Base-by-base conservation (phyloP, 78 protist genomes). In the Dictyostelium intermedium region DNA sequence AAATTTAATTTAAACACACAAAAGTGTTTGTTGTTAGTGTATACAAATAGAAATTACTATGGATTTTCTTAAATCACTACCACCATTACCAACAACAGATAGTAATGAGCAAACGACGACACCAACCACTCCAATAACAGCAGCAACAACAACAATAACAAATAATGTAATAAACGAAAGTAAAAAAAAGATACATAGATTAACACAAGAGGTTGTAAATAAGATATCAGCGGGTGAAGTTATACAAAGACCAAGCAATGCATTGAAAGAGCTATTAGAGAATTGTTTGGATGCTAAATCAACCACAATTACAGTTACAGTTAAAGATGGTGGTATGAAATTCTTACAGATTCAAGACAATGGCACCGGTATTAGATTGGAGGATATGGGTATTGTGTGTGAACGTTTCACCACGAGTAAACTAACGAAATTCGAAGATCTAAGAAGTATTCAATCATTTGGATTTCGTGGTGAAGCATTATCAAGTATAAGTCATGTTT, bases 381-480 rank as follows among this genome's bases (percentile, higher is more conserved):
- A 98, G 4, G 99, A 99, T 93, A 6, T 99, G 61, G 84, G 60
- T 1, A 43, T 99, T 25, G 95, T 98, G 3, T 99, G 99, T 83
- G 98, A 97, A 81, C 96, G 99, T 18, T 97, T 97, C 74, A 87
- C 99, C 14, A 99, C 99, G 10, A 79, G 96, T 56, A 99, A 99
- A 69, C 91, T 99, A 25, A 7, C 35, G 1, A 37, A 70, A 11
- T 98, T 98, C 63, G 99, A 98, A 9, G 99, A 99, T 81, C 72
- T 99, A 35, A 2, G 60, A 39, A 63, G 73, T 20, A 94, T 99
- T 32, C 27, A 18, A 25, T 97, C 99, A n/a, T 96, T 86, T 84
- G 93, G 96, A 45, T 97, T 97, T 82, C 82, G 99, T 13, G 99
- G 99, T 8, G 99, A 99, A 70, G 99, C 99, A 10, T 96, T 99